Evolutionary conservation across 2,329 filamentous ascomycete genomes (phyloP).

Genomic region (Phialophora chinensis): DNA sequence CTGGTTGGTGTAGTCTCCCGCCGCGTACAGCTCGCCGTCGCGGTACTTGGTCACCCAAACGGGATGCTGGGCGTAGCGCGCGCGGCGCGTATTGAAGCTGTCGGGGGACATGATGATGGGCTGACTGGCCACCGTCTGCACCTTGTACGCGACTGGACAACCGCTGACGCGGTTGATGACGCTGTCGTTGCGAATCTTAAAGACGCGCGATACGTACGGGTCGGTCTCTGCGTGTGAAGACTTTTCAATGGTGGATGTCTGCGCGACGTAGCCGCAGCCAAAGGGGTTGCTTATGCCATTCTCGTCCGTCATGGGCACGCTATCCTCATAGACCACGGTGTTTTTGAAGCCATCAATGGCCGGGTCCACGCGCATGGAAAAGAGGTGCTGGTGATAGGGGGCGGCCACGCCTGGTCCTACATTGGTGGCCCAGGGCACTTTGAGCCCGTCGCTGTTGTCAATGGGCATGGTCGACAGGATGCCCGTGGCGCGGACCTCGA

Average conservation of each 20-base stretch:
- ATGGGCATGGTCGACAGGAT: constrained; percentile 54
- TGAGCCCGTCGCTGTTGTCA: background rate
- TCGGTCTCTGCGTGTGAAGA: no score
- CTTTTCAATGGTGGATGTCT: no score
- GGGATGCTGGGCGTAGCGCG: constrained; percentile 62
- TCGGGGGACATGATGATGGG: constrained; percentile 61
- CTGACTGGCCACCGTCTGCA: constrained; percentile 62
- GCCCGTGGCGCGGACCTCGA: constrained; percentile 55
- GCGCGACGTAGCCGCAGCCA: no score
- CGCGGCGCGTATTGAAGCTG: constrained; percentile 57
- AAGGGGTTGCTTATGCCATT: constrained; percentile 43
- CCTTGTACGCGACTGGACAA: constrained; percentile 62
- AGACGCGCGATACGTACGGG: constrained; percentile 45
- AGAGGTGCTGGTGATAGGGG: no score
- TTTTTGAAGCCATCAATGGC: no score
- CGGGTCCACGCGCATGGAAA: no score
- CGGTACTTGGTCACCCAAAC: constrained; percentile 61
- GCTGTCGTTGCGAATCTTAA: constrained; percentile 64
- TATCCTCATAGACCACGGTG: constrained; percentile 33
- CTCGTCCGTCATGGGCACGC: constrained; percentile 32
- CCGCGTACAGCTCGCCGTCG: constrained; percentile 60
- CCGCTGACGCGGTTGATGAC: constrained; percentile 61
- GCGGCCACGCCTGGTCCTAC: no score
- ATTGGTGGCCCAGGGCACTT: no score
- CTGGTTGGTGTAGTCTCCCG: constrained; percentile 63